Base-by-base conservation (phyloP, 208 protist genomes). In the Leishmania guyanensis region DNA sequence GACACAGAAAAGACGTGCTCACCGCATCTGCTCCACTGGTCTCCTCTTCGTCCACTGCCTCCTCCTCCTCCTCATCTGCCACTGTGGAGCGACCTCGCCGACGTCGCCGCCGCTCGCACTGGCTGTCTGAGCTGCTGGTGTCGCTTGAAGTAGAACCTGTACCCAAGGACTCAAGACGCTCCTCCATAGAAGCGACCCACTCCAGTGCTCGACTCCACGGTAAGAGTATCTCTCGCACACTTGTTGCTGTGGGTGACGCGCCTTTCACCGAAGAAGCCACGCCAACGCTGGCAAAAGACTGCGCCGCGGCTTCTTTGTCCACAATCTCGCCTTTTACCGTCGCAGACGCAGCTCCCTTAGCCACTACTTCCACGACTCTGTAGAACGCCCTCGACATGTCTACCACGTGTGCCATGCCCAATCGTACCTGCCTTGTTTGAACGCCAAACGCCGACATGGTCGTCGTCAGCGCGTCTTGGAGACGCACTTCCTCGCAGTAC, bases 311-410 rank as follows among this genome's bases (percentile, higher is more conserved):
- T 9, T 72, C 68, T 0, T 39, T 9, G 22, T 43, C 14, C 22
- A 68, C 29, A 43, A 16, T 39, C 5, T 8, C n/a, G 62, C 29
- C 62, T 14, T 9, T 9, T 10, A 4, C 20, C 5, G 9, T 9
- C 22, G 62, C 4, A 5, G 62, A 68, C 1, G 3, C 0, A 22
- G n/a, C 29, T 1, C n/a, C n/a, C 22, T 39, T 5, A 26, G 68
- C 51, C 29, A 76, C 69, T 1, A 64, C 77, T 29, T 74, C 48
- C 10, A 62, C 43, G 12, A 22, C 81, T 36, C 56, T 10, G 26
- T 43, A 62, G n/a, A 81, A 81, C 22, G 54, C 66, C 10, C 46
- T 73, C 10, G 78, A 81, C 70, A 76, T 77, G 29, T 72, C 46
- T 5, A 82, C 46, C 16, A 82, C 48, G 22, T 72, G 39, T 1